A percentile compares a stretch with the other conserved stretches of the same genome.
These are phyloP conservation scores for Tuber calosporum DNA, from an alignment of 495 filamentous ascomycete genomes.

Conservation along the genomic window DNA sequence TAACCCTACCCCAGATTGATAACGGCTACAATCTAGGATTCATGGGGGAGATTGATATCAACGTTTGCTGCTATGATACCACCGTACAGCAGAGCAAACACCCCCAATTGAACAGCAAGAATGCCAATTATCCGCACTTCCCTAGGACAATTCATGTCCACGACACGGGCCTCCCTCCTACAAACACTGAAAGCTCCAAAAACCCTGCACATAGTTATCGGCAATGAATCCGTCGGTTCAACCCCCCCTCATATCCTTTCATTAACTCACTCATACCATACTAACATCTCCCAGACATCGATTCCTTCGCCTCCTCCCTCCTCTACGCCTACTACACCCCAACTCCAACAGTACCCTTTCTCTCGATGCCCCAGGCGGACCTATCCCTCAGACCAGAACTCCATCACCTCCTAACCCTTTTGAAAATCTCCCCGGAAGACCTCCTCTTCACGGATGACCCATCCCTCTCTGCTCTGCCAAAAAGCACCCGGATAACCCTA, in stretches of 20 bases:
- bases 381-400: slow-evolving; percentile 76
- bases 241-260: not conserved
- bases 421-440: slow-evolving; percentile 51
- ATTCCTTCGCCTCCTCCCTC: slow-evolving; percentile 82
- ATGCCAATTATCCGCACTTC: slow-evolving; percentile 29
- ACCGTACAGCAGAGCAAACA: not conserved
- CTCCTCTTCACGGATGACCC: slow-evolving; percentile 42
- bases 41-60: not conserved
- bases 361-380: slow-evolving; percentile 64
- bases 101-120: not conserved
- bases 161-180: slow-evolving; percentile 27
- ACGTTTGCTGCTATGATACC: not conserved
- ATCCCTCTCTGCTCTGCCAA: slow-evolving; percentile 29
- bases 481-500: slow-evolving; percentile 50
- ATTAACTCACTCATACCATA: slow-evolving; percentile 18
- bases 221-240: slow-evolving; percentile 67
- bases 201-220: slow-evolving; percentile 59
- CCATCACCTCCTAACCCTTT: slow-evolving; percentile 47
- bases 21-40: not conserved
- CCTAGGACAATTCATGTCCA: slow-evolving; percentile 29
- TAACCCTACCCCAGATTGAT: not conserved
- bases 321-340: slow-evolving; percentile 64
- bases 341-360: slow-evolving; percentile 66
- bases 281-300: slow-evolving; percentile 57
- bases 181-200: slow-evolving; percentile 25